Base-by-base conservation (phyloP, 1,284 basidiomycete genomes). In the Schizophyllum amplum region DNA sequence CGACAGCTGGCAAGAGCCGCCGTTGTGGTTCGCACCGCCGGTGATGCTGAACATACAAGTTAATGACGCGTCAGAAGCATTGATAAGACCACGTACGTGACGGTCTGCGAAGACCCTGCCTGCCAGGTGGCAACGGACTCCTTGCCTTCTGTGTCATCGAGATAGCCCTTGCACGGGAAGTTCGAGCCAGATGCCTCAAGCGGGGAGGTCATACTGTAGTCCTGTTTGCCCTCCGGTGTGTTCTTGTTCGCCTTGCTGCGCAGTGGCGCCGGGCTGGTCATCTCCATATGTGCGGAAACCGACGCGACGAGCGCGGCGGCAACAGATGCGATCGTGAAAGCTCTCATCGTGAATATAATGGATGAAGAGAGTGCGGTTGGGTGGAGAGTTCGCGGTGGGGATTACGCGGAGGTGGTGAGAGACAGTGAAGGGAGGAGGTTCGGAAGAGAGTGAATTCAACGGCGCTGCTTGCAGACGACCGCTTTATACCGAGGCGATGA, bases 391-490 rank as follows among this genome's bases (percentile, higher is more conserved):
- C n/a, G n/a, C n/a, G n/a, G n/a, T n/a, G n/a, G n/a, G n/a, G n/a
- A n/a, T n/a, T n/a, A n/a, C n/a, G n/a, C 50, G 47, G 57, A 22
- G 17, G 55, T 50, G 22, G 22, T 22, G 24, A 20, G 59, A 21
- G 51, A 55, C 5, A 56, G 58, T 54, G 61, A 54, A 24, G 54
- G 58, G 2, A 58, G 60, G 17, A 56, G 53, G 11, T 42, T 9
- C 11, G 33, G 33, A 42, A 42, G 33, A 42, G 33, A 42, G 17
- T 42, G 33, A 17, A 42, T 17, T 42, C n/a, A 17, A 17, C 33
- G 33, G 33, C 33, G 33, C 33, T 42, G 33, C 33, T 42, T 17
- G 33, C 33, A 42, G n/a, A n/a, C n/a, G n/a, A n/a, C n/a, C n/a
- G 33, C 33, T 42, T 42, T 42, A 42, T 42, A 42, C 33, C 33